Evolutionary conservation across 2,329 filamentous ascomycete genomes (phyloP), one percentile per base, ranked within the genome.

Genomic region (Dothideomycetes sp.): DNA sequence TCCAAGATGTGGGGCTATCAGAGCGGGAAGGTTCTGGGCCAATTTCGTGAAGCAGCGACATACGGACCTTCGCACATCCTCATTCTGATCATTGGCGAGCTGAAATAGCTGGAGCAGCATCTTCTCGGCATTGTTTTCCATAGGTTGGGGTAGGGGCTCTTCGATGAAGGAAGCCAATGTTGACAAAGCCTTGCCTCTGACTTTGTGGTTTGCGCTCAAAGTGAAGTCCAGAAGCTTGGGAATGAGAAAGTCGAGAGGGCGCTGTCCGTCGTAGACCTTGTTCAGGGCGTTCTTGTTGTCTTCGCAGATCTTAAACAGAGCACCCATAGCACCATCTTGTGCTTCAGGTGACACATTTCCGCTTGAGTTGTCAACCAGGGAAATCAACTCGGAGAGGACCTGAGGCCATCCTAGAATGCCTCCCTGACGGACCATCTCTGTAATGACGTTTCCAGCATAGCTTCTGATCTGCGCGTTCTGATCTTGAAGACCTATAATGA

Each of bases 221-320:
- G 86, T 91, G 45, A 93, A 91, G 41, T 88, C 75, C 50, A 98
- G 78, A 45, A 98, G 73, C 62, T 93, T 89, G 9, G 91, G 91
- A 36, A 96, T 80, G 34, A 98, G 77, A 52, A 87, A 81, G 57
- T 83, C 82, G 44, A 96, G 75, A 2, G 91, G 91, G 41, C 87
- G 75, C 61, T 95, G 81, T 45, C 87, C 86, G 55, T 87, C 79
- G 58, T 94, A 85, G 47, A 94, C 85, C 52, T 81, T 79, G 62
- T 94, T 86, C 39, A 98, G 69, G 43, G 85, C 72, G 57, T 83
- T 86, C 54, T 77, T 80, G 64, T 94, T 95, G 64, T 98, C 91
- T 63, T 98, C 91, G 63, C 91, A 98, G 45, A 98, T 88, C 69
- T 96, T 96, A 58, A 82, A 70, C 61, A 98, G 70, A 35, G 91